Conservation (phyloP, 768 basidiomycete genomes). For the Termitomyces sp. region DNA sequence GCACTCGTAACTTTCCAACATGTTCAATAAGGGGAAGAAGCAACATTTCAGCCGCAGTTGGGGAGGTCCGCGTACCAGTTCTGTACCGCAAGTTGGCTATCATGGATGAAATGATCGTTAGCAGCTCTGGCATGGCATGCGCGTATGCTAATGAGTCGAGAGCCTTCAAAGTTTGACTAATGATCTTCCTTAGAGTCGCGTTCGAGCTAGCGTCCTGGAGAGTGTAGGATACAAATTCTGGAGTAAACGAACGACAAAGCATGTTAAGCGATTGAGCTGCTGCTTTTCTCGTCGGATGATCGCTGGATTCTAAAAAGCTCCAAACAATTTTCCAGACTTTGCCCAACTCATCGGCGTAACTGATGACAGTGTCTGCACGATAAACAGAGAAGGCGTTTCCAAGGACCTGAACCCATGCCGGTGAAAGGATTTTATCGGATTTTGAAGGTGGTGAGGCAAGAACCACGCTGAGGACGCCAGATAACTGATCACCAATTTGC, state of each 20-base stretch:
- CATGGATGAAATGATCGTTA: slow-evolving; percentile 69
- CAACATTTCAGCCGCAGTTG: slow-evolving; percentile 64
- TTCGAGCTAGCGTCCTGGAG: slow-evolving; percentile 41
- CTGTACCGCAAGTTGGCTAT: slow-evolving; percentile 57
- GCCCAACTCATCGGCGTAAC: slow-evolving; percentile 48
- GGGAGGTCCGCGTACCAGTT: slow-evolving; percentile 28
- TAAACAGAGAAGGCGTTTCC: slow-evolving; percentile 71
- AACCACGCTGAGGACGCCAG: slow-evolving; percentile 60
- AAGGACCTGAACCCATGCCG: slow-evolving; percentile 77
- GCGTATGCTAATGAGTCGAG: slow-evolving; percentile 72
- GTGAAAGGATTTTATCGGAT: slow-evolving; percentile 59
- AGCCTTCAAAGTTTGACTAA: slow-evolving; percentile 60
- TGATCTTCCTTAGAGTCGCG: slow-evolving; percentile 56
- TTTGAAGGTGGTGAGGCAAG: slow-evolving; percentile 66
- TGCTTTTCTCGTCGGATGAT: slow-evolving; percentile 55
- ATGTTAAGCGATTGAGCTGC: slow-evolving; percentile 58
- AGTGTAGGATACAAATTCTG: slow-evolving; percentile 51
- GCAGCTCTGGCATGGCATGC: slow-evolving; percentile 70
- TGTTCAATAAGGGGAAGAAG: slow-evolving; percentile 64
- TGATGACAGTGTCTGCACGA: slow-evolving; percentile 41
- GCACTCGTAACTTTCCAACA: slow-evolving; percentile 67
- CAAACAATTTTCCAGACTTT: slow-evolving; percentile 74
- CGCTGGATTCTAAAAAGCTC: slow-evolving; percentile 72
- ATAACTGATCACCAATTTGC: slow-evolving; percentile 48
- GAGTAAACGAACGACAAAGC: slow-evolving; percentile 68